A percentile compares a stretch with the other conserved stretches of the same genome.
These are phyloP conservation scores for Forsythia viridissima DNA, from an alignment of 257 asterid genomes.

Conservation along the genomic window DNA sequence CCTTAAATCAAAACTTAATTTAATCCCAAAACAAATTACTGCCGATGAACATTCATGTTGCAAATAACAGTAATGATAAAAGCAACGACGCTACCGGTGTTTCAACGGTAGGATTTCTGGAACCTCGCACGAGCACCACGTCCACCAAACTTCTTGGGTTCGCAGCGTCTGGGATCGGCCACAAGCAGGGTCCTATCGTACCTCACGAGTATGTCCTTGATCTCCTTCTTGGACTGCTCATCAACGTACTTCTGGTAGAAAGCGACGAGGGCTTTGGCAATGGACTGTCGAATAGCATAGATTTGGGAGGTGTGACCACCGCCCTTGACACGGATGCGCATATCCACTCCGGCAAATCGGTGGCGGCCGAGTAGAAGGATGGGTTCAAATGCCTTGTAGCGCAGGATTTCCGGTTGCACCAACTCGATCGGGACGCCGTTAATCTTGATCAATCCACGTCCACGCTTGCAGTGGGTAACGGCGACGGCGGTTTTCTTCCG, in stretches of 20 bases:
- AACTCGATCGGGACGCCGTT: constrained; percentile 84
- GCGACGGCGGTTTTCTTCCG: constrained; percentile 83
- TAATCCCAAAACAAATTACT: constrained; percentile 5
- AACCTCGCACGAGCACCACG: constrained; percentile 90
- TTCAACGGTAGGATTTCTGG: constrained; percentile 77
- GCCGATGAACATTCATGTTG: neutral
- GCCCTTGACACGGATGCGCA: constrained; percentile 80
- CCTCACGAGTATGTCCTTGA: constrained; percentile 70
- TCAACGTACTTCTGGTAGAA: constrained; percentile 79
- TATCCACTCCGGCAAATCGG: constrained; percentile 75
- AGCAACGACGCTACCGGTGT: constrained; percentile 6
- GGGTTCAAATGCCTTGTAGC: constrained; percentile 79
- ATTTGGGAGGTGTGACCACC: constrained; percentile 84
- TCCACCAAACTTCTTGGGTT: constrained; percentile 96
- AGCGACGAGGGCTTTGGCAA: constrained; percentile 79
- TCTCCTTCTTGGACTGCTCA: constrained; percentile 78
- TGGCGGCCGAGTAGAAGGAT: constrained; percentile 67
- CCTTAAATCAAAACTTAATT: constrained; percentile 3
- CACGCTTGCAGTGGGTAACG: constrained; percentile 79
- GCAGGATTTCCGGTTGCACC: constrained; percentile 74
- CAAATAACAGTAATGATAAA: neutral
- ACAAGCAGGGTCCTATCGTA: constrained; percentile 81
- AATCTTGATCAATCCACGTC: constrained; percentile 71
- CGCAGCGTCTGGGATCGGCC: constrained; percentile 87
- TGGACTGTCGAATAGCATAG: constrained; percentile 78